Conservation (phyloP, 129 eudicot species). For the Flaveria robusta region DNA sequence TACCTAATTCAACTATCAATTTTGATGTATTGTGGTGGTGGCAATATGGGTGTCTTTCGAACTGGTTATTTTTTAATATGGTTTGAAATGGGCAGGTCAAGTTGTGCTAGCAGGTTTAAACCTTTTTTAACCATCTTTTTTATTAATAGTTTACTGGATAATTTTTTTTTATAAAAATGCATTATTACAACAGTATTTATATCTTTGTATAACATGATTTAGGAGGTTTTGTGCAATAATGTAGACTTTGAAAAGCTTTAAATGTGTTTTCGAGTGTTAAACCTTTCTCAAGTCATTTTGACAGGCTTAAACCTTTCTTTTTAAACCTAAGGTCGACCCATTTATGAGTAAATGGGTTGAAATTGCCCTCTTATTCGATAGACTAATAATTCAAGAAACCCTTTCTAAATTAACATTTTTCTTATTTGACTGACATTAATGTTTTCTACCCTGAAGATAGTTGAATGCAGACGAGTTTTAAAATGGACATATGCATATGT, state of each 20-base stretch:
- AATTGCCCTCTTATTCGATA: neutral
- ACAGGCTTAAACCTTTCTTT: neutral
- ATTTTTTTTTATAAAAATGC: neutral
- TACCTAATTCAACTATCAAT: neutral
- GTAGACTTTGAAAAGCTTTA: neutral
- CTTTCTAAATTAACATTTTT: neutral
- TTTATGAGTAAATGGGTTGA: neutral
- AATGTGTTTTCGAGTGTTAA: neutral
- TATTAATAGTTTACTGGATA: neutral
- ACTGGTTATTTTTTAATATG: neutral
- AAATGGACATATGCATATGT: slow-evolving; percentile 92
- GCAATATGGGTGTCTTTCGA: neutral
- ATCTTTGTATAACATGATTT: neutral
- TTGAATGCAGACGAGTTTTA: slow-evolving; percentile 84
- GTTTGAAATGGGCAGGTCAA: neutral
- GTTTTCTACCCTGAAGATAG: slow-evolving; percentile 49
- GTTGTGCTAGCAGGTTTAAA: neutral
- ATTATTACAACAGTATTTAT: neutral
- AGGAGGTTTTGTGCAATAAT: neutral
- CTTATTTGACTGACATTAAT: neutral
- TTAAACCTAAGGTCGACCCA: neutral
- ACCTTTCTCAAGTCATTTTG: too few species aligned
- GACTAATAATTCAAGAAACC: neutral
- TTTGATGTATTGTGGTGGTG: neutral
- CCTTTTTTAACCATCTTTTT: neutral